Evolutionary conservation across 257 asterid genomes (phyloP), one percentile per base, ranked within the genome.

Genomic region (Capsicum chinense): DNA sequence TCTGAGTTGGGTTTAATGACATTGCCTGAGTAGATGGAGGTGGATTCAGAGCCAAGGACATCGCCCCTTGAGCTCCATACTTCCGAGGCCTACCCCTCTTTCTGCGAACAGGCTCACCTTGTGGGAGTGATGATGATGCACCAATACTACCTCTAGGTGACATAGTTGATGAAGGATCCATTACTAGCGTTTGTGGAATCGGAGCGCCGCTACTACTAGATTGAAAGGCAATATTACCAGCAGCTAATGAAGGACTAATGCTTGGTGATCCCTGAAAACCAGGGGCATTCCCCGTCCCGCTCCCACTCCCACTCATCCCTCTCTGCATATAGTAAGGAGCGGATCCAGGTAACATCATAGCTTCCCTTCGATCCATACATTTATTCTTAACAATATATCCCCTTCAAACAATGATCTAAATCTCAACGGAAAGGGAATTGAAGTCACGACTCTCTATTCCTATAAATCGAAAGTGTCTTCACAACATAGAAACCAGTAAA

Each of bases 21-120:
- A 90, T 35, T 11, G 87, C 85, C 59, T 93, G 87, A 85, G 88
- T 78, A 11, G 97, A 88, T 67, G 92, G 76, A 47, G 93, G 86
- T 1, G 94, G 90, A 10, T 87, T 86, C 83, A 91, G 81, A 13
- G 89, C 89, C 85, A 90, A 87, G 0, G 95, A 87, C 73, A 89
- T 92, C 5, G 89, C 89, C 13, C 91, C 92, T 84, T 88, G 93
- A 12, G 89, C 91, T 70, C 97, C 98, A 83, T 94, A 94, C 82
- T 94, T 94, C 81, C 97, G 88, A 1, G 98, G 98, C 80, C 97
- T 92, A 39, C 98, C 98, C 71, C 98, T 86, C 84, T 94, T 93
- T 82, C 98, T 90, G 13, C 98, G 92, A 78, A 93, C 87, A 26
- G 95, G 94, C 84, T 90, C 94, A 13, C 92, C 91, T 83, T 89